These are phyloP conservation scores for Xylaria polymorpha DNA, from an alignment of 2,329 filamentous ascomycete genomes.

Conservation along the genomic window DNA sequence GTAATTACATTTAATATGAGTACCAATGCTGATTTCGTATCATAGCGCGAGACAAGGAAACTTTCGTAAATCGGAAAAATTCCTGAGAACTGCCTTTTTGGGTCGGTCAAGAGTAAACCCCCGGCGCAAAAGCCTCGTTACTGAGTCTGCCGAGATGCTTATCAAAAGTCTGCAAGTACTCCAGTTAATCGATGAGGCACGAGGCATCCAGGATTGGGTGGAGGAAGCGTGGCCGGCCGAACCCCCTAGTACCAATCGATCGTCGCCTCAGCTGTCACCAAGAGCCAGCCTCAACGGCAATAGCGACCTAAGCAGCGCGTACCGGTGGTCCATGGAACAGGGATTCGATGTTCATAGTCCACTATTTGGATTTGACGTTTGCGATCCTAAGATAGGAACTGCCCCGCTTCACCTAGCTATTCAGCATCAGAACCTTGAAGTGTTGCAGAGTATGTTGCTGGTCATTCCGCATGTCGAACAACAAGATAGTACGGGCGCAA, in stretches of 20 bases:
- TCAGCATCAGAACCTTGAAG: slow-evolving; percentile 42
- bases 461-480: slow-evolving; percentile 42
- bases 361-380: slow-evolving; percentile 44
- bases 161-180: slow-evolving; percentile 41
- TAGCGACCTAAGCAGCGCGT: slow-evolving; percentile 35
- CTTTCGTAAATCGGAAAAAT: slow-evolving; percentile 14
- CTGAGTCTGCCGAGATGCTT: slow-evolving; percentile 45
- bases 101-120: slow-evolving; percentile 39
- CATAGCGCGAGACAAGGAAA: slow-evolving; percentile 1
- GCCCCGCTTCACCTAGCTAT: slow-evolving; percentile 47
- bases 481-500: slow-evolving; percentile 40
- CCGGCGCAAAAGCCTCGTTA: slow-evolving; percentile 35
- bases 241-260: slow-evolving; percentile 1
- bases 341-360: slow-evolving; percentile 45
- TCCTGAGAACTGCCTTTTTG: slow-evolving; percentile 43
- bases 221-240: slow-evolving; percentile 28
- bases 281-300: slow-evolving; percentile 21
- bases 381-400: slow-evolving; percentile 38
- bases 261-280: slow-evolving; percentile 16
- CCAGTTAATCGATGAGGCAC: slow-evolving; percentile 46
- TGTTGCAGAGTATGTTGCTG: slow-evolving; percentile 45
- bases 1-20: not conserved
- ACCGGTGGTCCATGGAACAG: slow-evolving; percentile 47
- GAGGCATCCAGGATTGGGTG: slow-evolving; percentile 45
- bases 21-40: not conserved